Evolutionary conservation across 1,284 basidiomycete species (phyloP).

Genomic region (Ceratobasidium theobromae): DNA sequence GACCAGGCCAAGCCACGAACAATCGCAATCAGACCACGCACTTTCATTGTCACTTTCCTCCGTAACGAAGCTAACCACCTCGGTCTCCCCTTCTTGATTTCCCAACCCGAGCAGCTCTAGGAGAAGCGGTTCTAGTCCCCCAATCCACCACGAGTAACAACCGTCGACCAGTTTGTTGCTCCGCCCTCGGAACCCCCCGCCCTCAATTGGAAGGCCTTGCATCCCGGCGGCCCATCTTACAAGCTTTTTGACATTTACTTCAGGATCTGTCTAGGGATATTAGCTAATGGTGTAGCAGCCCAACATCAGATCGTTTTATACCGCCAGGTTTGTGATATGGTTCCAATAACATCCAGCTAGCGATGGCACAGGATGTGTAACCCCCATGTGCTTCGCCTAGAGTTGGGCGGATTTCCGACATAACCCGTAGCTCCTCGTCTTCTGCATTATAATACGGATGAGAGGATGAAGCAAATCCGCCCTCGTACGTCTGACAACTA

Average conservation of each 20-base stretch:
- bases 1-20: conserved; percentile 45
- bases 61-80: conserved; percentile 29
- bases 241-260: conserved; percentile 63
- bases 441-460: conserved; percentile 58
- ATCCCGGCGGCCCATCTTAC: conserved; percentile 84
- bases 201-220: conserved; percentile 82
- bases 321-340: conserved; percentile 46
- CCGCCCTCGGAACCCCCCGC: conserved; percentile 90
- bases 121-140: conserved; percentile 82
- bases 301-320: not conserved
- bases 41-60: conserved; percentile 43
- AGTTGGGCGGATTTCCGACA: conserved; percentile 50
- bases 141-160: conserved; percentile 99
- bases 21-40: conserved; percentile 66
- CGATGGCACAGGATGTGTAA: conserved; percentile 91
- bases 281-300: not conserved
- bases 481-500: conserved; percentile 97
- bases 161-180: conserved; percentile 99
- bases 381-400: conserved; percentile 97
- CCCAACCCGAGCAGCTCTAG: conserved; percentile 59
- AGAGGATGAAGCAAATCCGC: conserved; percentile 87
- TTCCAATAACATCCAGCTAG: conserved; percentile 77
- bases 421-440: conserved; percentile 22
- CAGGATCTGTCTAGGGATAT: conserved; percentile 40
- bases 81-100: conserved; percentile 37